Evolutionary conservation across 2,329 filamentous ascomycete genomes (phyloP).

Genomic region (Cladosporium sp.): DNA sequence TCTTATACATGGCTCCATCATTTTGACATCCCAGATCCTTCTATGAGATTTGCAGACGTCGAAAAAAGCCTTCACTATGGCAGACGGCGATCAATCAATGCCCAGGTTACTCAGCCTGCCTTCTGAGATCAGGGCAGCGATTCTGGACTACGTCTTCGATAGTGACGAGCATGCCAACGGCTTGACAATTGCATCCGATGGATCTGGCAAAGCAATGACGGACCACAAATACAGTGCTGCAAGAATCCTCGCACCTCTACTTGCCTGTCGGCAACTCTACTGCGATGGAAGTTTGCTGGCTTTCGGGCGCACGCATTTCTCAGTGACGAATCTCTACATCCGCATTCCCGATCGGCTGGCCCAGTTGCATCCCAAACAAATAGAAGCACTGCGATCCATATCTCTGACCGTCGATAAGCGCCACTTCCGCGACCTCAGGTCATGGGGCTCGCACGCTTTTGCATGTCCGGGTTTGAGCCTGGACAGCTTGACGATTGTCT

Average conservation of each 20-base stretch:
- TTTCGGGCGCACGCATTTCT: slow-evolving; percentile 32
- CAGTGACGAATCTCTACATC: slow-evolving; percentile 29
- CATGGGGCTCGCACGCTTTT: slow-evolving; percentile 31
- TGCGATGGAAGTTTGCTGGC: slow-evolving; percentile 32
- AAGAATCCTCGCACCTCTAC: slow-evolving; percentile 27
- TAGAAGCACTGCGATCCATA: slow-evolving; percentile 29
- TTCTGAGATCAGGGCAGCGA: slow-evolving; percentile 31
- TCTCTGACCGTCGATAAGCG: slow-evolving; percentile 26
- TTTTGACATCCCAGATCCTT: no score
- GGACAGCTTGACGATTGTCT: slow-evolving; percentile 29
- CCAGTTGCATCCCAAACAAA: slow-evolving; percentile 23
- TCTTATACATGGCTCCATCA: no score
- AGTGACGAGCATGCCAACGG: slow-evolving; percentile 10
- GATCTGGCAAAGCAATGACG: slow-evolving; percentile 17
- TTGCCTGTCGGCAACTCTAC: slow-evolving; percentile 34
- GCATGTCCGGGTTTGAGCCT: slow-evolving; percentile 26
- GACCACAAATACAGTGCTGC: slow-evolving; percentile 27
- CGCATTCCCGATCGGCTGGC: slow-evolving; percentile 24
- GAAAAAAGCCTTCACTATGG: no score
- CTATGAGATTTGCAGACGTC: no score
- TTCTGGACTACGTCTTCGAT: slow-evolving; percentile 28
- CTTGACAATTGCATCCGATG: slow-evolving; percentile 13
- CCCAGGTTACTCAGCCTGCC: slow-evolving; percentile 28
- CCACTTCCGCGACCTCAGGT: slow-evolving; percentile 27
- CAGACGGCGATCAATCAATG: neutral